Base-by-base conservation (phyloP, 352 stramenopile genomes). In the Globisporangium orthogonon region DNA sequence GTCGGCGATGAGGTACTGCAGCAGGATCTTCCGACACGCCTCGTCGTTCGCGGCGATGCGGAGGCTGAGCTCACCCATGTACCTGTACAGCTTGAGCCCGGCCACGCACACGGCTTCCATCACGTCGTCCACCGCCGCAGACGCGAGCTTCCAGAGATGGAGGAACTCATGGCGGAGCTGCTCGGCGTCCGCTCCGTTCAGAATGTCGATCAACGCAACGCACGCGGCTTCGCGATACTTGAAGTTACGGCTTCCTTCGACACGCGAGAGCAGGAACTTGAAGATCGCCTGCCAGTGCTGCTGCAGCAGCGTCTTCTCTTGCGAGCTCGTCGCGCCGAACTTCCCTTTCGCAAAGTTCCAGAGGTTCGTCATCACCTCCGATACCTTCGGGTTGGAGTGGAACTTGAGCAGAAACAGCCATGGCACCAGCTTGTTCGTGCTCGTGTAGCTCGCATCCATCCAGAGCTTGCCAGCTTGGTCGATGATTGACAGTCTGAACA, bases 201-300 rank as follows among this genome's bases (percentile, higher is more conserved):
- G 65, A 28, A 91, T 55, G 49, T 90, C 81, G 37, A 86, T 56
- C 15, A 94, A 58, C 4, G 78, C 80, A 30, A 70, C 49, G 30
- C 81, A 90, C 7, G 73, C 75, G 7, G 83, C 83, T 64, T 91
- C 81, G 28, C 83, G 81, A 57, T 94, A 94, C 60, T 87, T 89
- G 54, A 90, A 90, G 61, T 94, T 89, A 2, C 78, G 71, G 11
- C 75, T 83, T 43, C 70, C 69, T 52, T 90, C 79, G 3, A 92
- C 67, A 28, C 78, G 69, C 5, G 61, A 54, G 31, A 94, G 54
- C 35, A 83, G 51, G 57, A 90, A 91, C 11, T 71, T 54, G 50
- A 93, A 70, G 18, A 91, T 67, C 3, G 66, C 54, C 7, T 63
- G 28, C 74, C 73, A 89, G 44, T 84, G 72, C 43, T 85, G 73